These are phyloP conservation scores for Yamadazyma kanchanaburiensis DNA, from an alignment of 1,139 yeast species.

Conservation along the genomic window DNA sequence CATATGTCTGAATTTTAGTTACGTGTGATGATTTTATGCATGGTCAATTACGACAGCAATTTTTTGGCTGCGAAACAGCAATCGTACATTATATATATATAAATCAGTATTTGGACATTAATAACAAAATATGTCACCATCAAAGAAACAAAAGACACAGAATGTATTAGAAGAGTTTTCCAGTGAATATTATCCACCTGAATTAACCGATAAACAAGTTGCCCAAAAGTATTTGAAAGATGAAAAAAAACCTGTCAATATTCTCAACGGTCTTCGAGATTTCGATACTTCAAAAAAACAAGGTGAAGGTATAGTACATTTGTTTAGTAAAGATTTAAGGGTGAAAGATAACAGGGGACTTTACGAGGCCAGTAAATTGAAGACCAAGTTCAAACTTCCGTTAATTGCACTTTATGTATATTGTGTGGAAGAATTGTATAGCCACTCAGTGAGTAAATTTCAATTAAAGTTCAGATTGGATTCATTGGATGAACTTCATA, in stretches of 20 bases:
- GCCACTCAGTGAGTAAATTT: conserved; percentile 42
- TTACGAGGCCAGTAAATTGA: conserved; percentile 27
- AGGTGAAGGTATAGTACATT: conserved; percentile 29
- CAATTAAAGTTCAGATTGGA: conserved; percentile 36
- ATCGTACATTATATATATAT: not conserved
- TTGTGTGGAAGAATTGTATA: conserved; percentile 34
- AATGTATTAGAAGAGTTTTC: conserved; percentile 11
- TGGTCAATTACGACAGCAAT: not conserved
- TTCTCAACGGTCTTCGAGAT: conserved; percentile 6
- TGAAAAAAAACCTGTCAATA: conserved; percentile 21
- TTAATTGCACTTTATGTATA: conserved; percentile 37
- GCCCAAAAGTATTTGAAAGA: conserved; percentile 19
- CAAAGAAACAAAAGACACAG: conserved; percentile 14
- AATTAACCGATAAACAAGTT: conserved; percentile 10
- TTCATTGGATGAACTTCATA: conserved; percentile 25
- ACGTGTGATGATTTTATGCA: too few species aligned
- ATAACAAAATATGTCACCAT: conserved; percentile 5
- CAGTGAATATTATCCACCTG: conserved; percentile 16
- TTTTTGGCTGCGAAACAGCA: conserved; percentile 1
- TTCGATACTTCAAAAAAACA: not conserved
- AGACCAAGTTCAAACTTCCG: conserved; percentile 20
- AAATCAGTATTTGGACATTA: not conserved
- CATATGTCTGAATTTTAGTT: too few species aligned
- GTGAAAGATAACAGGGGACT: conserved; percentile 38
- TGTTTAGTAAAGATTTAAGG: conserved; percentile 45